Evolutionary conservation across 176 grass and related monocot genomes (phyloP).

Genomic region (Bonia amplexicaulis): DNA sequence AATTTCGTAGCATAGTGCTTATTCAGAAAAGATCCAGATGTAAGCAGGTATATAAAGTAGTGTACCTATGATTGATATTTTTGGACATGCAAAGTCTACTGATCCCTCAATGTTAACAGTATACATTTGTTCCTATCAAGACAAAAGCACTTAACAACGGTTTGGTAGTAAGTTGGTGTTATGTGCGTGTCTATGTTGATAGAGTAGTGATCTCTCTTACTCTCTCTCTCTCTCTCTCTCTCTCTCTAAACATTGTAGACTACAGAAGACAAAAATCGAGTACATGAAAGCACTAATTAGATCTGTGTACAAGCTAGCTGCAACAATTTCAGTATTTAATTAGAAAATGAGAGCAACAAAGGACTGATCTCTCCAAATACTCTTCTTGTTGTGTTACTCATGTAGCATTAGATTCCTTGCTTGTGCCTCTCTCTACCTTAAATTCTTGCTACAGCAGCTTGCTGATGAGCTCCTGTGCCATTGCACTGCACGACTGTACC

Average conservation of each 20-base stretch:
- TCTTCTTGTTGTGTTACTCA: neutral
- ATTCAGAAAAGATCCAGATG: neutral
- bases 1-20: neutral
- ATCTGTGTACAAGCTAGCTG: neutral
- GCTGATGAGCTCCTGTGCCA: conserved; percentile 5
- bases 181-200: conserved; percentile 21
- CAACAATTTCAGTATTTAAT: neutral
- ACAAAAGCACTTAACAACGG: conserved; percentile 36
- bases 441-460: neutral
- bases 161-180: conserved; percentile 48
- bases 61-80: conserved; percentile 17
- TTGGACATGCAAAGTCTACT: conserved; percentile 3
- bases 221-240: neutral
- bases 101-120: conserved; percentile 24
- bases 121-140: conserved; percentile 36
- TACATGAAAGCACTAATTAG: neutral
- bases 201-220: conserved; percentile 11
- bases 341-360: neutral
- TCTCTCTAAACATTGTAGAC: neutral
- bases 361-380: neutral
- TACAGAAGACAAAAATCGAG: neutral
- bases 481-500: conserved; percentile 36
- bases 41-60: conserved; percentile 12
- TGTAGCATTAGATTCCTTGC: conserved; percentile 32
- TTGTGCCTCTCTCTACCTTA: neutral